Base-by-base conservation (phyloP, 139 green algal genomes). In the Chlorella sorokiniana region DNA sequence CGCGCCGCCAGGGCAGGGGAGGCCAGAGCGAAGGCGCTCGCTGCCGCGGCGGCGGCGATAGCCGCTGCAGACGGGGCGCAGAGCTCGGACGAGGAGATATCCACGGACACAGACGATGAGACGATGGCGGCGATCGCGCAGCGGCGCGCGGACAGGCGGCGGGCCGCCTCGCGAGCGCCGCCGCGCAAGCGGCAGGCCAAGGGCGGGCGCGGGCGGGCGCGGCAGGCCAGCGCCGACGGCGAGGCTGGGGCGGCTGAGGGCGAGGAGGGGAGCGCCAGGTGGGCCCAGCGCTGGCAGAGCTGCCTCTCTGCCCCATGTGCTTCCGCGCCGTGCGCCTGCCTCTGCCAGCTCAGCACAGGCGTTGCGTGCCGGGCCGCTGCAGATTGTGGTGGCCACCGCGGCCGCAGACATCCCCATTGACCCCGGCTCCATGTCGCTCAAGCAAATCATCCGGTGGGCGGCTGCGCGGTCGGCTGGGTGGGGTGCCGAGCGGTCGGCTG, bases 401-500 rank as follows among this genome's bases (percentile, higher is more conserved):
- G 33, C 73, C 18, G 73, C 37, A 18, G 51, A 70, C n/a, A 48
- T 64, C 27, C 48, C 61, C 22, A 79, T 79, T 37, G 72, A 79
- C 27, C 48, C 72, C 7, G 25, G 38, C 35, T 67, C 56, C 38
- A 71, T 81, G 56, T 81, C 74, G 2, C 42, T 81, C 29, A 81
- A 81, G 74, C 74, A 81, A n/a, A 81, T 81, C 74, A 70, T 81
- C 16, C 38, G 59, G 74, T 81, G 74, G 33, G 74, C 11, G 63
- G 31, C 31, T 23, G 31, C 31, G 29, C 11, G 42, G 16, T 22
- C 56, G 16, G 18, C 56, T 33, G 23, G 18, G 6, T 33, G 18
- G 56, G 56, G 18, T 33, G 29, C 18, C 48, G 14, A 25, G 48
- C 48, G 48, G 14, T 56, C 16, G 48, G 48, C 48, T 56, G 48